Evolutionary conservation across 495 filamentous ascomycete genomes (phyloP), one percentile per base, ranked within the genome.

Genomic region (Corynascus novoguineensis): DNA sequence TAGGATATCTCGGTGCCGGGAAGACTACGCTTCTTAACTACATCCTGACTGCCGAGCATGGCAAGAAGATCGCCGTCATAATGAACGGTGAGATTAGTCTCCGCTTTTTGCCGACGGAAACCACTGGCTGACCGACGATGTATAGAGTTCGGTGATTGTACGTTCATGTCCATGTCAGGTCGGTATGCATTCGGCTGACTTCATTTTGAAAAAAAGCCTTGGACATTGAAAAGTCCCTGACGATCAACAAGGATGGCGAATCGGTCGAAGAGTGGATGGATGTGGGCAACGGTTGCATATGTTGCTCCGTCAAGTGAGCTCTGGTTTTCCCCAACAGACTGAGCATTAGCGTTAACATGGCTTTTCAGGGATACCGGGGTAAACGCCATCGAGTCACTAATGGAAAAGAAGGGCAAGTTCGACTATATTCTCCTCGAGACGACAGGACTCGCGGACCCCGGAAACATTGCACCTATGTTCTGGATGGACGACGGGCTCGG

Each of bases 371-470:
- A 97, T 71, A 81, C 84, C 8, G 93, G 95, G 41, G 91, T 98
- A 49, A 86, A 85, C 63, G 95, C 93, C 56, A 91, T 98, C 56
- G 93, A 98, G 73, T 88, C 87, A 17, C 77, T 98, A n/a, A 97
- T 98, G 89, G 88, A 90, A 58, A 87, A 88, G 59, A 89, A 89
- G 52, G 93, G 93, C 38, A 82, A 85, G 34, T 97, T 98, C 66
- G 95, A 98, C 78, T 97, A 97, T 75, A 96, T 98, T 62, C 84
- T 98, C 1, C 86, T 98, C 24, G 93, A 98, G 72, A 97, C 95
- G 1, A 97, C 92, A 2, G 93, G 93, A 0, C 80, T 98, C 10
- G 93, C 93, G 12, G 93, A 98, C 70, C 93, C 93, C 0, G 93
- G 93, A 5, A 97, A 97, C 62, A 83, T 98, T 42, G 93, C 95